Conservation (phyloP, 2,329 filamentous ascomycete species). For the Ophiostoma himal-ulmi region DNA sequence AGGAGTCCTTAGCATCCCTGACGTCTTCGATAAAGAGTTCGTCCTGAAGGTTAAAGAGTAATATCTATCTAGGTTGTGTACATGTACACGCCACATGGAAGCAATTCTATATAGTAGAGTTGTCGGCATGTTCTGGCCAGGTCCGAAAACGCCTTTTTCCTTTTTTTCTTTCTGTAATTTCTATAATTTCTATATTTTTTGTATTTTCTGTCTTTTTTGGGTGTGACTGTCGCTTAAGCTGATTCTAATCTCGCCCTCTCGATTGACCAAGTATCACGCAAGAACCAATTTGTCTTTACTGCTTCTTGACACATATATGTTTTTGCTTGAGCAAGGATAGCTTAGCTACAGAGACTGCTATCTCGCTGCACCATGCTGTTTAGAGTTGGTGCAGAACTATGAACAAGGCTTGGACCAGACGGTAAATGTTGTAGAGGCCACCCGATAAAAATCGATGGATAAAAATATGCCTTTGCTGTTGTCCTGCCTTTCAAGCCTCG, state of each 20-base stretch:
- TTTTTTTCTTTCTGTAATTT: background rate
- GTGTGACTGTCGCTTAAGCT: too few relatives aligned
- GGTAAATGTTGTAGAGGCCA: background rate
- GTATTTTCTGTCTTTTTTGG: too few relatives aligned
- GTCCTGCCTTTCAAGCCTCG: background rate
- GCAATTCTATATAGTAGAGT: background rate
- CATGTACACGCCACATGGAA: background rate
- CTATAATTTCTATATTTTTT: too few relatives aligned
- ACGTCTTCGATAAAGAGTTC: background rate
- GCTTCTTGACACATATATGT: background rate
- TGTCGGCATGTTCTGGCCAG: background rate
- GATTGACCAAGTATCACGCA: background rate
- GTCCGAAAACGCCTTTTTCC: background rate
- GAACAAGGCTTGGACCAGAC: too few relatives aligned
- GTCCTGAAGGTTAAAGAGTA: background rate
- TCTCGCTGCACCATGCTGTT: background rate
- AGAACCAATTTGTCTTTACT: background rate
- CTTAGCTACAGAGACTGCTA: background rate
- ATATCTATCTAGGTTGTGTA: background rate
- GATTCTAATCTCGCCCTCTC: background rate
- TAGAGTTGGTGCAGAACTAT: background rate
- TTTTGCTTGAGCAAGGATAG: background rate
- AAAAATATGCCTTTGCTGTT: background rate
- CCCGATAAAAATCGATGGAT: background rate
- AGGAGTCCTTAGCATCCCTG: background rate